Evolutionary conservation across 2,329 filamentous ascomycete species (phyloP), one percentile per base, ranked within the genome.

Genomic region (Fusarium praegraminearum): DNA sequence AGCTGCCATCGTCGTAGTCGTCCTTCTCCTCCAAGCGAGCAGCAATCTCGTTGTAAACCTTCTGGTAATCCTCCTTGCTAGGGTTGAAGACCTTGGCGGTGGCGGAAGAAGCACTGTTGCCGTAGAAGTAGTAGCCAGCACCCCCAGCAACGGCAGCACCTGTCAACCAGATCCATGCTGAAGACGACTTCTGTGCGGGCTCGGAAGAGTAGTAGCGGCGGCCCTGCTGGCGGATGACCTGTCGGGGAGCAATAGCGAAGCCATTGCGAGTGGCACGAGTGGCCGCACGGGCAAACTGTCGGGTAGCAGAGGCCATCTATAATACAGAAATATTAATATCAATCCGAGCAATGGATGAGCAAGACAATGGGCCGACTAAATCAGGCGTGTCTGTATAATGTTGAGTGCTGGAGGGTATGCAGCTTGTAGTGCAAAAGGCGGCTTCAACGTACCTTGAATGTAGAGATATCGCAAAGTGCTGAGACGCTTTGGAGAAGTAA

Each of bases 1-100:
- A 98, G 84, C 92, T 96, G 74, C 96, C 95, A 80, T 99, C 95
- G 77, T 98, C 95, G 80, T 98, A 98, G 73, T 98, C 91, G 75
- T 96, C 93, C 78, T 97, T 90, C 83, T 98, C 93, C 81, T 96
- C 91, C 57, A 98, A 85, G 65, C 86, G 86, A 77, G 85, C 82
- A 57, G 95, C 94, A 75, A 98, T 90, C 77, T 90, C 91, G 80
- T 98, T 88, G 85, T 98, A 98, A 56, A 98, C 93, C 82, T 93
- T 91, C 86, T 98, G 94, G 86, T 97, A 98, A 82, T 99, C 94
- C 75, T 91, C 90, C 82, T 91, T 89, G 77, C 88, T 91, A 65
- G 94, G 93, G 53, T 84, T 87, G 83, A 95, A 91, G 73, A 88
- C 78, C 77, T 87, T 87, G 78, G 84, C 73, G 36, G 84, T 82